phyloP scores from a whole-genome alignment of 2,329 filamentous ascomycete species.

The Trichoderma sp. region DNA sequence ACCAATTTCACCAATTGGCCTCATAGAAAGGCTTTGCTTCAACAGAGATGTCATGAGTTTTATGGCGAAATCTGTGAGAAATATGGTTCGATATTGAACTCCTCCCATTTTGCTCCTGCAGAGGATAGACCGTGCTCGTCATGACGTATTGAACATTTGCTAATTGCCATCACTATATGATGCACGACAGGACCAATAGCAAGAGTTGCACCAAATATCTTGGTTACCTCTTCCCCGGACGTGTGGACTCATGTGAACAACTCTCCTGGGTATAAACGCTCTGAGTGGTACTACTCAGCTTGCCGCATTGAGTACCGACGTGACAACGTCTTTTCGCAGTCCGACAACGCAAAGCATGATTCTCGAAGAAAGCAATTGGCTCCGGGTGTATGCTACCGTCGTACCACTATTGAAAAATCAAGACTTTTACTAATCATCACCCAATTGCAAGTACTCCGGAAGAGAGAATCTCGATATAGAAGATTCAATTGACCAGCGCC shows the following conservation, averaged over 20 bases:
- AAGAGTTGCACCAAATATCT: conserved; percentile 49
- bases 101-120: background rate
- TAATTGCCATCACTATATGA: background rate
- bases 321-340: conserved; percentile 58
- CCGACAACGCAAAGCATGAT: conserved; percentile 53
- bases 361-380: conserved; percentile 53
- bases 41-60: conserved; percentile 34
- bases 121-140: background rate
- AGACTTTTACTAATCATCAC: background rate
- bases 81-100: conserved; percentile 33
- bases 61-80: conserved; percentile 36
- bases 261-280: conserved; percentile 47
- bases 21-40: conserved; percentile 35
- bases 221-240: conserved; percentile 54
- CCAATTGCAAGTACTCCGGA: conserved; percentile 53
- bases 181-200: conserved; percentile 34
- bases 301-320: conserved; percentile 53
- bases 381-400: conserved; percentile 48
- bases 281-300: conserved; percentile 50
- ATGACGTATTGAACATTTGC: background rate
- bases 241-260: conserved; percentile 50
- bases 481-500: conserved; percentile 50
- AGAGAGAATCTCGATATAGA: conserved; percentile 58
- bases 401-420: background rate
- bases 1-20: conserved; percentile 34